phyloP scores from a whole-genome alignment of 2,329 filamentous ascomycete species.

The Parascedosporium putredinis region DNA sequence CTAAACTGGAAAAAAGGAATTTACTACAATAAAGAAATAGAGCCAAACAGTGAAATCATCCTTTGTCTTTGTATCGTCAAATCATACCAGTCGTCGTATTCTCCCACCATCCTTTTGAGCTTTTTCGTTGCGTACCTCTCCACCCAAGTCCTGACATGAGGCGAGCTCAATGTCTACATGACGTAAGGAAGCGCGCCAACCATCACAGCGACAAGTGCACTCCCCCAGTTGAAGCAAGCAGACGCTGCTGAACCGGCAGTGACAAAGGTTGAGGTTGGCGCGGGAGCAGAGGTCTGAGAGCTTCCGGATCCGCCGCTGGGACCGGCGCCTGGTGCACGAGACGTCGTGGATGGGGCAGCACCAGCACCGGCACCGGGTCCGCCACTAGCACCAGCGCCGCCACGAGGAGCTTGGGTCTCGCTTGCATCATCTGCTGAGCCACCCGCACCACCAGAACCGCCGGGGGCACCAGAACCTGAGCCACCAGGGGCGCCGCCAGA shows the following conservation, averaged over 20 bases:
- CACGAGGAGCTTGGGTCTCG: too few relatives aligned
- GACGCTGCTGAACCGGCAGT: background rate
- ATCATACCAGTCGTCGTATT: background rate
- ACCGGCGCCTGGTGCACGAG: background rate
- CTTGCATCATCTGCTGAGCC: background rate
- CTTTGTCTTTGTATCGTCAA: background rate
- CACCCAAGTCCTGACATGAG: too few relatives aligned
- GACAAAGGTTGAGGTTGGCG: background rate
- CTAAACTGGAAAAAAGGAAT: background rate
- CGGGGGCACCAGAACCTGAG: background rate
- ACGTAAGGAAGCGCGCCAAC: background rate
- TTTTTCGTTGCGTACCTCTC: too few relatives aligned
- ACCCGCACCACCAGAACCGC: too few relatives aligned
- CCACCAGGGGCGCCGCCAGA: background rate
- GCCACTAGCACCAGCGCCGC: background rate
- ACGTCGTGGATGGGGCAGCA: background rate
- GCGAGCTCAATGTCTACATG: too few relatives aligned
- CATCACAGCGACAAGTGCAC: background rate
- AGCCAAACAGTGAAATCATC: background rate
- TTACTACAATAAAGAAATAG: background rate
- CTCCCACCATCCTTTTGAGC: too few relatives aligned
- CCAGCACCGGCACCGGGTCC: background rate
- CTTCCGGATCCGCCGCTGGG: background rate
- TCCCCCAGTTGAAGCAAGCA: background rate
- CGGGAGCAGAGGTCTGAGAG: background rate